Conservation (phyloP, 257 asterid genomes). For the Lavandula angustifolia region DNA sequence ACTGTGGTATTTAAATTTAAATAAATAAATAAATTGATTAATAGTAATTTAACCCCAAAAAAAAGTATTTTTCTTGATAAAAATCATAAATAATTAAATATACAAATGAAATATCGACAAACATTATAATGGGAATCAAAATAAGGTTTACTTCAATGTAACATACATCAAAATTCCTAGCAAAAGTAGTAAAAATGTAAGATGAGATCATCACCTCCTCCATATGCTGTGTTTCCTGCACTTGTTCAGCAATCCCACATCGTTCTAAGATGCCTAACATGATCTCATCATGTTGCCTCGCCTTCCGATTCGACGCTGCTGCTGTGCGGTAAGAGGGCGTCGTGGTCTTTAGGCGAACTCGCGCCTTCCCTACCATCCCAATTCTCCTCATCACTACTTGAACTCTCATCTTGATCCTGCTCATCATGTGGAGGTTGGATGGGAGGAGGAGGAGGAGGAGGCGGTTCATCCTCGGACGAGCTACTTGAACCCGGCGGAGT, state of each 20-base stretch:
- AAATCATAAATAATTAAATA: too few relatives aligned
- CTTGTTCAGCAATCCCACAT: too few relatives aligned
- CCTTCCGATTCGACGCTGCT: not conserved
- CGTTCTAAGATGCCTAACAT: too few relatives aligned
- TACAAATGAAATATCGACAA: too few relatives aligned
- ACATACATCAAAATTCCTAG: slow-evolving; percentile 27
- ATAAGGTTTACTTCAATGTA: too few relatives aligned
- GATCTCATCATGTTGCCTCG: too few relatives aligned
- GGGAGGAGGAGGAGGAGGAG: not conserved
- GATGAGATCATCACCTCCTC: too few relatives aligned
- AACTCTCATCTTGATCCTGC: not conserved
- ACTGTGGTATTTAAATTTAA: too few relatives aligned
- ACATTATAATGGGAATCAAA: slow-evolving; percentile 13
- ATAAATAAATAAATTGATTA: too few relatives aligned
- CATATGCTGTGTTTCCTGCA: too few relatives aligned
- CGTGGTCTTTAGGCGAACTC: not conserved
- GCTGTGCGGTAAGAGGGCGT: not conserved
- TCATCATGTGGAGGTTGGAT: not conserved
- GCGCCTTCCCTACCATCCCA: not conserved
- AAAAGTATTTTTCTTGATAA: too few relatives aligned
- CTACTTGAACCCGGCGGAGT: slow-evolving; percentile 21
- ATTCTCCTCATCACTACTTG: slow-evolving; percentile 36
- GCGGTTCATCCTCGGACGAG: slow-evolving; percentile 18
- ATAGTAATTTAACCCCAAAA: too few relatives aligned
- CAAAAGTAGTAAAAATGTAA: not conserved